Evolutionary conservation across 768 basidiomycete genomes (phyloP).

Genomic region (Steccherinum ochraceum): DNA sequence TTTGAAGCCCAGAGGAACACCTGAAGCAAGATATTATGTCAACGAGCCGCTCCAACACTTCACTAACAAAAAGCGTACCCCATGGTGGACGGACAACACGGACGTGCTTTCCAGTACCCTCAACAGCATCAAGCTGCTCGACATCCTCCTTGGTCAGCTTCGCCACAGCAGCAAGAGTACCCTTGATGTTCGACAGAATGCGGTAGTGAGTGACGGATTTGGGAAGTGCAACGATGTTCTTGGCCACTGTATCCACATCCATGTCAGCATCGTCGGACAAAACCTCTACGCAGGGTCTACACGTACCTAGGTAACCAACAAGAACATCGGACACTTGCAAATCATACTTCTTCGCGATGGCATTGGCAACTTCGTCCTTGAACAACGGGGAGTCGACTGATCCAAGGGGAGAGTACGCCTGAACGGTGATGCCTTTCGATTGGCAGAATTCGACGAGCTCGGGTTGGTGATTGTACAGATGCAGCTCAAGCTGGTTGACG

Average conservation of each 20-base stretch:
- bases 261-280: not conserved
- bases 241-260: slow-evolving; percentile 37
- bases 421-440: slow-evolving; percentile 59
- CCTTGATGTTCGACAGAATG: slow-evolving; percentile 53
- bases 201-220: slow-evolving; percentile 73
- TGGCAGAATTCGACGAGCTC: slow-evolving; percentile 56
- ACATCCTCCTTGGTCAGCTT: slow-evolving; percentile 48
- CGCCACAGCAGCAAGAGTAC: slow-evolving; percentile 38
- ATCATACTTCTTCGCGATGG: slow-evolving; percentile 53
- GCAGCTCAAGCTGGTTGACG: slow-evolving; percentile 75
- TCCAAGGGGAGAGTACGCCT: slow-evolving; percentile 81
- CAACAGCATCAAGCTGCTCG: slow-evolving; percentile 48
- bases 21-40: not conserved
- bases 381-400: slow-evolving; percentile 63
- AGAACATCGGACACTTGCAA: slow-evolving; percentile 52
- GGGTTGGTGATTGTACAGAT: slow-evolving; percentile 72
- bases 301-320: slow-evolving; percentile 56
- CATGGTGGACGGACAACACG: slow-evolving; percentile 64
- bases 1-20: not conserved
- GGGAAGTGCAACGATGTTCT: slow-evolving; percentile 60
- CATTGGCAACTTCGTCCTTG: slow-evolving; percentile 49
- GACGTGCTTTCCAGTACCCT: slow-evolving; percentile 57
- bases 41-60: too few species aligned
- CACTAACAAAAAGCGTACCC: too few species aligned
- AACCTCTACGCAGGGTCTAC: not conserved